Evolutionary conservation across 345 rosid genomes (phyloP).

Genomic region (Gynandropsis gynandra): DNA sequence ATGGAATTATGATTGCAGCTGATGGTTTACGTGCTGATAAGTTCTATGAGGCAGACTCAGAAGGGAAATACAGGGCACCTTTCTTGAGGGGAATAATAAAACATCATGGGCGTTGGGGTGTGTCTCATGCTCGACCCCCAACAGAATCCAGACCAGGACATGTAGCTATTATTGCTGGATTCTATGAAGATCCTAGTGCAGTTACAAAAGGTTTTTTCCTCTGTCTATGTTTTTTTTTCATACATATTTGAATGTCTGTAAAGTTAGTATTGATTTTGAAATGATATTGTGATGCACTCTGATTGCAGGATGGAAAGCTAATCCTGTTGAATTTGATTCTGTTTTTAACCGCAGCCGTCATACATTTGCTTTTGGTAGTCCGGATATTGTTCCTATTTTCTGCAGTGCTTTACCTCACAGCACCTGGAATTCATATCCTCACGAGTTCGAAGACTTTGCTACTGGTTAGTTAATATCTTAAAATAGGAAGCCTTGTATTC

Average conservation of each 20-base stretch:
- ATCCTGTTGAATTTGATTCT: slow-evolving; percentile 96
- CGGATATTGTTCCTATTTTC: slow-evolving; percentile 91
- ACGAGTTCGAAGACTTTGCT: slow-evolving; percentile 91
- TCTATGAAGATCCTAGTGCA: slow-evolving; percentile 97
- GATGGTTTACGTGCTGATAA: slow-evolving; percentile 97
- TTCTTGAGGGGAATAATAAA: slow-evolving; percentile 73
- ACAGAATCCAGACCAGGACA: slow-evolving; percentile 98
- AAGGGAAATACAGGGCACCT: slow-evolving; percentile 75
- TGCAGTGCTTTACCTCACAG: slow-evolving; percentile 78
- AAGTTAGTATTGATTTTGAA: not conserved
- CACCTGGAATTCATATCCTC: slow-evolving; percentile 84
- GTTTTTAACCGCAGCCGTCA: slow-evolving; percentile 79
- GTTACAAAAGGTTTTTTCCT: slow-evolving; percentile 64
- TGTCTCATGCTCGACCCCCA: slow-evolving; percentile 98
- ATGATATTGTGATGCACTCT: slow-evolving; percentile 13
- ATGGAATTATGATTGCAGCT: slow-evolving; percentile 38
- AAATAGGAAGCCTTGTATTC: not conserved
- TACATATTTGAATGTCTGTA: not conserved
- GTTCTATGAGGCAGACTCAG: slow-evolving; percentile 79
- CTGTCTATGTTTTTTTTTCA: not conserved
- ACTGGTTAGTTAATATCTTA: slow-evolving; percentile 49
- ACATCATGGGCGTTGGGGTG: slow-evolving; percentile 88
- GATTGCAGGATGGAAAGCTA: slow-evolving; percentile 91
- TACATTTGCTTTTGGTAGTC: slow-evolving; percentile 85
- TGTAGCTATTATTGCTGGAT: slow-evolving; percentile 91